Conservation (phyloP, 2,329 filamentous ascomycete species). For the Ampelomyces quisqualis region DNA sequence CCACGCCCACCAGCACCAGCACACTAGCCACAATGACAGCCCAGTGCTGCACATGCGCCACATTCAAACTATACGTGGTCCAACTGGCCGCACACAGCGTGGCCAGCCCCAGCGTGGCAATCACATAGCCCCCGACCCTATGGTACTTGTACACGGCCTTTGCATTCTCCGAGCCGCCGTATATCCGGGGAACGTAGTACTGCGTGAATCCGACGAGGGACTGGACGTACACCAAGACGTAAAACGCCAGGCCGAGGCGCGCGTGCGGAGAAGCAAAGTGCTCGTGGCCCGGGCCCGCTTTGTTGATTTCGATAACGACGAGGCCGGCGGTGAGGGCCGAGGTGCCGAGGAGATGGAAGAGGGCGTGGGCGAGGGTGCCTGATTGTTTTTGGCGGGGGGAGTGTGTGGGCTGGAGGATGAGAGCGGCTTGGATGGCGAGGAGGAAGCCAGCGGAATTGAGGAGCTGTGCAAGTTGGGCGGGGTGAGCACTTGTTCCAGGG, state of each 20-base stretch:
- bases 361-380: constrained; percentile 66
- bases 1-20: constrained; percentile 69
- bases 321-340: constrained; percentile 65
- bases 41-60: constrained; percentile 75
- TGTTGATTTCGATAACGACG: constrained; percentile 79
- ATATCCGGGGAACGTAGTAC: constrained; percentile 72
- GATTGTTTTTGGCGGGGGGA: constrained; percentile 70
- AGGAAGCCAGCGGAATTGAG: constrained; percentile 67
- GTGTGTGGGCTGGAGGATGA: constrained; percentile 85
- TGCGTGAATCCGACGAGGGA: constrained; percentile 78
- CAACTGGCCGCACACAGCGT: constrained; percentile 74
- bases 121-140: constrained; percentile 71
- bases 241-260: constrained; percentile 76
- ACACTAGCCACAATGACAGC: constrained; percentile 65
- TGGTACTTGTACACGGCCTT: constrained; percentile 91
- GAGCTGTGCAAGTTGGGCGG: constrained; percentile 46
- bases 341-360: constrained; percentile 67
- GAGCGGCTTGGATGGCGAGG: constrained; percentile 73
- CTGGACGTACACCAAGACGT: constrained; percentile 70
- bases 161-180: constrained; percentile 76
- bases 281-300: constrained; percentile 63
- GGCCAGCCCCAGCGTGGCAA: constrained; percentile 68
- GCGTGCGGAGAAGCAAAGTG: constrained; percentile 83
- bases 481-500: constrained; percentile 14
- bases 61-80: constrained; percentile 70